These are phyloP conservation scores for Gynandropsis gynandra DNA, from an alignment of 345 rosid species.

Conservation along the genomic window DNA sequence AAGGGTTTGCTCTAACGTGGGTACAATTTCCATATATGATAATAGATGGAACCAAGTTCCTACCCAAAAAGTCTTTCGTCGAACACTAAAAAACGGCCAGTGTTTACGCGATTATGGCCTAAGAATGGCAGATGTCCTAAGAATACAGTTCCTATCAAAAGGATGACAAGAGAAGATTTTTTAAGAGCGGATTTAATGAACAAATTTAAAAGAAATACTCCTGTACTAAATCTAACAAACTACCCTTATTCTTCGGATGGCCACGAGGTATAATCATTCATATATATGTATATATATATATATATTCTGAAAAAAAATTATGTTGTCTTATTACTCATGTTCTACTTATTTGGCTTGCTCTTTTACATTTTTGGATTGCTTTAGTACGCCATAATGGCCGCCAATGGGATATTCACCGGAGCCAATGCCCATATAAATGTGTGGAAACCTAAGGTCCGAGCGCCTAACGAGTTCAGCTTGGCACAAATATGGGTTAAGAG, in stretches of 20 bases:
- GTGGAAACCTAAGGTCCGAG: conserved; percentile 57
- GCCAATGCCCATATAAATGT: conserved; percentile 43
- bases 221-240: no score
- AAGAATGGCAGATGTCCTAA: conserved; percentile 46
- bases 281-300: no score
- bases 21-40: conserved; percentile 8
- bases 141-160: conserved; percentile 52
- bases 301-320: conserved; percentile 31
- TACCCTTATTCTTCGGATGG: no score
- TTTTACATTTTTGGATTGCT: conserved; percentile 4
- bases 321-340: conserved; percentile 47
- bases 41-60: conserved; percentile 46
- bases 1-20: not conserved
- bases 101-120: conserved; percentile 48
- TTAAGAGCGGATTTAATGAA: conserved; percentile 43
- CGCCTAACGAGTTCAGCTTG: conserved; percentile 53
- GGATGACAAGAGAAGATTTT: conserved; percentile 45
- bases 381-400: conserved; percentile 36
- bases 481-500: conserved; percentile 59
- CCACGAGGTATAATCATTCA: no score
- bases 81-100: conserved; percentile 22
- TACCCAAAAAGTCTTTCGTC: conserved; percentile 43
- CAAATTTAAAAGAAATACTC: not conserved
- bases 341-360: no score
- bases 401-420: conserved; percentile 41